Conservation (phyloP, 2,329 filamentous ascomycete genomes). For the Exophiala sp. region DNA sequence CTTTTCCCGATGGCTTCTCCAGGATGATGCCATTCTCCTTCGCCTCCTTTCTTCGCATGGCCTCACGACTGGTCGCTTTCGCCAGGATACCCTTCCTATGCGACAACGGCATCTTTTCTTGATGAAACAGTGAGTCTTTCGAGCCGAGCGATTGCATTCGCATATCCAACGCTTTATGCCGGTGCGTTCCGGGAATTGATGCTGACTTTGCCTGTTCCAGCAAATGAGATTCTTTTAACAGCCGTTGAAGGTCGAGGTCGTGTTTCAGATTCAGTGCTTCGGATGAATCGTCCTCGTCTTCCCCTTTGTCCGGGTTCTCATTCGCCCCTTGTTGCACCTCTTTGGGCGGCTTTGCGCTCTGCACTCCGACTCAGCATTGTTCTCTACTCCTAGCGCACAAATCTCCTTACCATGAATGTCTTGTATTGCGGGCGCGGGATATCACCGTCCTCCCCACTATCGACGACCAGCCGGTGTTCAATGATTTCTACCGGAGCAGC, state of each 20-base stretch:
- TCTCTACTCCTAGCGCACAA: no score
- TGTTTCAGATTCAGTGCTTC: conserved; percentile 73
- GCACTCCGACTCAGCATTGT: conserved; percentile 1
- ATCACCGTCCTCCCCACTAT: conserved; percentile 37
- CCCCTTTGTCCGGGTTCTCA: conserved; percentile 14
- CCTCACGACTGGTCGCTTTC: conserved; percentile 64
- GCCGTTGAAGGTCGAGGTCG: conserved; percentile 84
- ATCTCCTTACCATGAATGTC: conserved; percentile 66
- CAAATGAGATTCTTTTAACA: conserved; percentile 88
- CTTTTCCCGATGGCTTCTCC: conserved; percentile 52
- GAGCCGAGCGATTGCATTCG: conserved; percentile 77
- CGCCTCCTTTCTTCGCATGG: conserved; percentile 71
- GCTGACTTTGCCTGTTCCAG: conserved; percentile 59
- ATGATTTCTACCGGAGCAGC: conserved; percentile 44
- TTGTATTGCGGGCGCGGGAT: conserved; percentile 70
- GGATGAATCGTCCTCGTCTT: conserved; percentile 42
- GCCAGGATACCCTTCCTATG: conserved; percentile 79
- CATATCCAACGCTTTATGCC: conserved; percentile 78
- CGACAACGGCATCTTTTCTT: conserved; percentile 84
- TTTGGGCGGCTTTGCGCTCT: conserved; percentile 22
- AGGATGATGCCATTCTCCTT: conserved; percentile 87
- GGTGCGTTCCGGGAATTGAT: conserved; percentile 64
- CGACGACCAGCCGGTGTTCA: conserved; percentile 47
- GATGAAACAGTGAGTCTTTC: conserved; percentile 69
- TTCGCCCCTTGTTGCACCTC: conserved; percentile 6